These are phyloP conservation scores for Lactarius quietus DNA, from an alignment of 768 basidiomycete genomes.

Conservation along the genomic window DNA sequence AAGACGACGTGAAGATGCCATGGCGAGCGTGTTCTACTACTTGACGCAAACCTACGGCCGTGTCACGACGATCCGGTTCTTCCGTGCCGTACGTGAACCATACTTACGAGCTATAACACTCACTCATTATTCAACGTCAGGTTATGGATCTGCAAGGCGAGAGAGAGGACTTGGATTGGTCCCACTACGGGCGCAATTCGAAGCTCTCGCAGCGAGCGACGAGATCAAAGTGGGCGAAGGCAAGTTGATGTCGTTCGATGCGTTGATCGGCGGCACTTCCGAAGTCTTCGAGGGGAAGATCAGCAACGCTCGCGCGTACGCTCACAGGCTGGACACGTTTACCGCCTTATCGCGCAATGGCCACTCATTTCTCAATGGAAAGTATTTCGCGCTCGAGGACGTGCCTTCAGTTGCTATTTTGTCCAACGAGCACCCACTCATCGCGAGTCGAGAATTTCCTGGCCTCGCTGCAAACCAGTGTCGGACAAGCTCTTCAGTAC, in stretches of 20 bases:
- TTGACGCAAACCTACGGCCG: slow-evolving; percentile 14
- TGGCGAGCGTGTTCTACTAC: slow-evolving; percentile 38
- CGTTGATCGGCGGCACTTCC: background rate
- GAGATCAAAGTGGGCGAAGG: slow-evolving; percentile 5
- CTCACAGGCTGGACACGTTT: slow-evolving; percentile 34
- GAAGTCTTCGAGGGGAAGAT: slow-evolving; percentile 23
- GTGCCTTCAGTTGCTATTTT: slow-evolving; percentile 7
- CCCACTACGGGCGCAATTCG: slow-evolving; percentile 6
- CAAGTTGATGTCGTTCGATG: slow-evolving; percentile 9
- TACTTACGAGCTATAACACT: background rate
- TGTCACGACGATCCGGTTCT: slow-evolving; percentile 6
- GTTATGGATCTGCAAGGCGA: background rate
- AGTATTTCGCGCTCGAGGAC: slow-evolving; percentile 25
- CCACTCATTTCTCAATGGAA: slow-evolving; percentile 47
- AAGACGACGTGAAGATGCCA: slow-evolving; percentile 37
- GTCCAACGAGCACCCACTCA: background rate
- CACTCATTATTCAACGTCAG: slow-evolving; percentile 3
- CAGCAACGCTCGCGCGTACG: slow-evolving; percentile 33
- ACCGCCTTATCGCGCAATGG: slow-evolving; percentile 30
- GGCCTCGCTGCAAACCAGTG: slow-evolving; percentile 56
- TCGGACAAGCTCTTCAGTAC: slow-evolving; percentile 56
- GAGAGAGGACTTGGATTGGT: slow-evolving; percentile 10
- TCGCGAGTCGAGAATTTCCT: slow-evolving; percentile 48
- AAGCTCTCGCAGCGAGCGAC: slow-evolving; percentile 3
- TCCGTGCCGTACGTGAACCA: slow-evolving; percentile 3